Evolutionary conservation across 768 basidiomycete genomes (phyloP), one percentile per base, ranked within the genome.

Genomic region (Lactarius hengduanensis): DNA sequence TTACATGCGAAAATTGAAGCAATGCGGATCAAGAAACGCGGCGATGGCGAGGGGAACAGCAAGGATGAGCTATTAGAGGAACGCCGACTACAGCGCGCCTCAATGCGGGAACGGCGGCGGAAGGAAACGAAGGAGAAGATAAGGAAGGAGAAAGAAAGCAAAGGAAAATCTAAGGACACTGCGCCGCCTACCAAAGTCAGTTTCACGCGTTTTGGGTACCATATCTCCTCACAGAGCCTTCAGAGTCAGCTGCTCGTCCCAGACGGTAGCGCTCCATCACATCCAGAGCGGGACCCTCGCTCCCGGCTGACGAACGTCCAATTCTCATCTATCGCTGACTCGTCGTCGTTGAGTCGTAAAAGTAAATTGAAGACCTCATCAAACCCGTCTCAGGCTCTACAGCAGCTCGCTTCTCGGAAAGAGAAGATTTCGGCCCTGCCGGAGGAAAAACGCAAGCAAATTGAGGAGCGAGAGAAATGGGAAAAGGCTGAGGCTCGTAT

Each of bases 41-140:
- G 72, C 13, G 73, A 72, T 32, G 76, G 73, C 2, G 83, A 84
- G 72, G 80, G 85, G 11, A 83, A 81, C 7, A 88, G 88, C 72
- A 87, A 84, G 73, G 95, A 98, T 73, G 92, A 87, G 67, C 75
- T 98, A 56, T 75, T 98, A 60, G 91, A 94, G 72, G 91, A 94
- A 76, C 81, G 91, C 61, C 79, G 94, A 67, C 77, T 77, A 71
- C 87, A 92, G 72, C 80, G 94, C 5, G 95, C 89, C 0, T 86
- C 88, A 40, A 81, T 97, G 82, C 82, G 95, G 26, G 96, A 98
- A 76, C 84, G 87, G 64, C 79, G 96, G 71, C 78, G 95, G 73
- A 91, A 90, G 73, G 90, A 92, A 79, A 92, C 91, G 9, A 90
- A 83, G 74, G 94, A 95, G 77, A 90, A 92, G 77, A 91, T 87